Evolutionary conservation across 176 grass and related monocot species (phyloP), one percentile per base, ranked within the genome.

Genomic region (Avena sativa): DNA sequence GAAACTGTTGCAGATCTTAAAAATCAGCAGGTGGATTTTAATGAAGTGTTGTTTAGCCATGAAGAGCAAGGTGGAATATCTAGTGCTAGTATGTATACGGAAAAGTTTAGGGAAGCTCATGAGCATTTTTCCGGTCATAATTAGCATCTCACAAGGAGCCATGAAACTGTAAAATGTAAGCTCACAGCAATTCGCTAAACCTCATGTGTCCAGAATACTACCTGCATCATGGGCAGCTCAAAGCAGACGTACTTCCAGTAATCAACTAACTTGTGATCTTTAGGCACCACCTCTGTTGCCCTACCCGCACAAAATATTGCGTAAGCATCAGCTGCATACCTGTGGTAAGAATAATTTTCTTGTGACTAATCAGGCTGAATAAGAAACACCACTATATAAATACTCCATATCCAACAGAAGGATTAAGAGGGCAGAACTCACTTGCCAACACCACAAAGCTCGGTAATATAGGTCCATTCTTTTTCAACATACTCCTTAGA

Each of bases 321-420:
- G 8, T 94, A 94, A 34, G 95, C 95, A 94, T 97, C 95, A 73
- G 92, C 95, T 2, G 89, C 95, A 75, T 97, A 97, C 90, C 95
- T 94, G 79, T 1, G 76, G 38, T 38, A 81, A 63, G 34, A 56
- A 19, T 25, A 7, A 30, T 55, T 70, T 70, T 50, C 9, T 83
- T 78, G 66, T 64, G 48, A 65, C 9, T 79, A 64, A 63, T 30
- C 2, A 3, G 14, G 20, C 9, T 20, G 60, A 30, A 53, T 46
- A 89, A 56, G 25, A 55, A 67, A 79, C 8, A 61, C 16, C 2
- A 67, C 67, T 68, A 12, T 55, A 74, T 1, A 3, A 82, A 77
- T 72, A 43, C n/a, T 5, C 28, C 57, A 34, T 28, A 56, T 76
- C 46, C 28, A 9, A 78, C 12, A 81, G 12, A 40, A 84, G 67